Evolutionary conservation across 352 stramenopile species (phyloP).

Genomic region (Aphanomyces euteiches): DNA sequence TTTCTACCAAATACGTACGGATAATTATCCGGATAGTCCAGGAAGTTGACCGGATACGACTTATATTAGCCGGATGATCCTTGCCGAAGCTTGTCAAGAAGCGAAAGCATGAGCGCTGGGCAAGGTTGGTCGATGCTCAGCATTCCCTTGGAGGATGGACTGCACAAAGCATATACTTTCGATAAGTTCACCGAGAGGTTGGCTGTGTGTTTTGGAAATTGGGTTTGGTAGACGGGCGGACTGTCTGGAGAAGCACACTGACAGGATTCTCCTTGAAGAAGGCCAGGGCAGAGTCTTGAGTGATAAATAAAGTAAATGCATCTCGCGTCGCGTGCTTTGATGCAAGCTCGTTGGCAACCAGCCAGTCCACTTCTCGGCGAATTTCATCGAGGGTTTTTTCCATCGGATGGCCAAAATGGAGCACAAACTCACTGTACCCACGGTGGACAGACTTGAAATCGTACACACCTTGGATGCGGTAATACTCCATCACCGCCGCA

Average conservation of each 20-base stretch:
- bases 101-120: too few species aligned
- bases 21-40: too few species aligned
- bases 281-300: neutral
- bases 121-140: too few species aligned
- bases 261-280: neutral
- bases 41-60: too few species aligned
- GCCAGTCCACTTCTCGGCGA: neutral
- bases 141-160: too few species aligned
- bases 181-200: too few species aligned
- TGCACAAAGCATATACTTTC: neutral
- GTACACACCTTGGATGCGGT: neutral
- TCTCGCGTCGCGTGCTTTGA: neutral
- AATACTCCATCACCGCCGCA: slow-evolving; percentile 1
- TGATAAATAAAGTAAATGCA: slow-evolving; percentile 12
- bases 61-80: too few species aligned
- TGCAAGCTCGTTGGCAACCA: neutral
- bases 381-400: neutral
- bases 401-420: neutral
- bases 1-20: too few species aligned
- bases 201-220: too few species aligned
- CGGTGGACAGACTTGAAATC: neutral
- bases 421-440: neutral
- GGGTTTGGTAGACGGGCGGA: neutral
- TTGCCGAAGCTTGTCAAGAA: too few species aligned
- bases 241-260: neutral